phyloP scores from a whole-genome alignment of 208 protist genomes.

The Trypanosoma cruzi region DNA sequence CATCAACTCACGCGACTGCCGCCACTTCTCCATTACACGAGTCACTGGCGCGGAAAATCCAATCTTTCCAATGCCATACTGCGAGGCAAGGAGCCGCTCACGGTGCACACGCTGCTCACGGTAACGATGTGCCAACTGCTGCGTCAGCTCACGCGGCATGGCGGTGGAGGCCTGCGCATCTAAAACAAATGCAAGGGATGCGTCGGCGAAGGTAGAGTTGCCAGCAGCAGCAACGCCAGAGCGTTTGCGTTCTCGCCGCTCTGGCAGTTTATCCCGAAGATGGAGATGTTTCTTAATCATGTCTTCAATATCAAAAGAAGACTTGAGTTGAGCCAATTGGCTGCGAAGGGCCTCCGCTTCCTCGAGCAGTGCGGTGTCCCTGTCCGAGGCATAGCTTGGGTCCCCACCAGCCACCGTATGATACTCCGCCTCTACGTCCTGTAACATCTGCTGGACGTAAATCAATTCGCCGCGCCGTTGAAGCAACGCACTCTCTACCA shows the following conservation, averaged over 20 bases:
- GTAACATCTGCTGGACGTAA: conserved; percentile 15
- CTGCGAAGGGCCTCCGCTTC: conserved; percentile 13
- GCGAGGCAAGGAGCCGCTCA: conserved; percentile 41
- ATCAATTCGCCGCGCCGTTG: conserved; percentile 13
- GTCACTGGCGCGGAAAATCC: conserved; percentile 43
- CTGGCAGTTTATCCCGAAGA: background rate
- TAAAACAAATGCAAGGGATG: conserved; percentile 28
- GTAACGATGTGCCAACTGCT: conserved; percentile 44
- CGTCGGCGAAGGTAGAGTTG: conserved; percentile 15
- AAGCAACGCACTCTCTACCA: conserved; percentile 21
- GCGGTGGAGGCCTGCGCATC: conserved; percentile 29
- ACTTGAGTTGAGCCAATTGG: conserved; percentile 7
- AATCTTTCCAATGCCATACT: conserved; percentile 62
- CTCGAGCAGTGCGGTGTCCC: background rate
- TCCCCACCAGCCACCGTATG: background rate
- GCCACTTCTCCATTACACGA: conserved; percentile 69
- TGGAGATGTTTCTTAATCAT: conserved; percentile 14
- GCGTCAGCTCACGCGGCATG: conserved; percentile 38
- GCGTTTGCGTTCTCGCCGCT: conserved; percentile 10
- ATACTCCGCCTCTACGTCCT: conserved; percentile 14
- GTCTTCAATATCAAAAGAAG: conserved; percentile 16
- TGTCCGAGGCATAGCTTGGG: background rate
- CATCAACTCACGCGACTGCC: conserved; percentile 65
- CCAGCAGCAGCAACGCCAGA: background rate
- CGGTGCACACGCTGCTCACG: conserved; percentile 54